A percentile compares a stretch with the other conserved stretches of the same genome.
Conservation (phyloP, 805 yeast species). For the Wickerhamia fluorescens region DNA sequence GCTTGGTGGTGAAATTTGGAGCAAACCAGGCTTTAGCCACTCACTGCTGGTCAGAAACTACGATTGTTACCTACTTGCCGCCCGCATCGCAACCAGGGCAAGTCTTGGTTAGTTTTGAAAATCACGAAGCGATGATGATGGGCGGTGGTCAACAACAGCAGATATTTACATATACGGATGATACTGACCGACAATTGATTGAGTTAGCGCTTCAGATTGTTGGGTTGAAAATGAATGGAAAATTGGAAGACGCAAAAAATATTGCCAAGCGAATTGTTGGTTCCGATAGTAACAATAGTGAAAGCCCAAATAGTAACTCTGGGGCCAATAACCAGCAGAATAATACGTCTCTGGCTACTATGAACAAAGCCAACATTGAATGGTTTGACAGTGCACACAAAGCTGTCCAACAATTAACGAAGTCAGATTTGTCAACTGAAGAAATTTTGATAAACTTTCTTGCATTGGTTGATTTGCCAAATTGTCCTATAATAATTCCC, state of each 20-base stretch:
- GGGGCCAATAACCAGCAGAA: constrained; percentile 5
- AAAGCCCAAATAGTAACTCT: constrained; percentile 15
- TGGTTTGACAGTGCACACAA: constrained; percentile 51
- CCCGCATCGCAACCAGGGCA: constrained; percentile 89
- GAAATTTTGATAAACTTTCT: constrained; percentile 44
- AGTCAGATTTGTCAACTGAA: constrained; percentile 41
- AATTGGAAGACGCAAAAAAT: constrained; percentile 87
- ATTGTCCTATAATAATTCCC: constrained; percentile 53
- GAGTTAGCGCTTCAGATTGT: constrained; percentile 95
- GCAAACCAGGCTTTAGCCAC: constrained; percentile 72
- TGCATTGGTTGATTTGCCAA: constrained; percentile 57
- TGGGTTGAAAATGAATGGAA: constrained; percentile 94
- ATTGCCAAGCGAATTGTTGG: constrained; percentile 90
- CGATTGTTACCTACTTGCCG: constrained; percentile 89
- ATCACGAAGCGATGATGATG: constrained; percentile 30
- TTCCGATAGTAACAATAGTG: constrained; percentile 36
- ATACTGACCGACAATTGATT: constrained; percentile 88
- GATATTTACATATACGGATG: constrained; percentile 88
- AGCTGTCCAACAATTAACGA: constrained; percentile 42
- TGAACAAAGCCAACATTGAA: constrained; percentile 21
- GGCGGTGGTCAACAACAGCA: constrained; percentile 39
- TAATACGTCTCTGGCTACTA: not conserved
- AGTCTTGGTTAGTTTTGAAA: constrained; percentile 78
- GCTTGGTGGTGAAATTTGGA: constrained; percentile 82
- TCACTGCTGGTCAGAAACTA: constrained; percentile 93